phyloP scores from a whole-genome alignment of 345 rosid species.

The Sisymbrium altissimum region DNA sequence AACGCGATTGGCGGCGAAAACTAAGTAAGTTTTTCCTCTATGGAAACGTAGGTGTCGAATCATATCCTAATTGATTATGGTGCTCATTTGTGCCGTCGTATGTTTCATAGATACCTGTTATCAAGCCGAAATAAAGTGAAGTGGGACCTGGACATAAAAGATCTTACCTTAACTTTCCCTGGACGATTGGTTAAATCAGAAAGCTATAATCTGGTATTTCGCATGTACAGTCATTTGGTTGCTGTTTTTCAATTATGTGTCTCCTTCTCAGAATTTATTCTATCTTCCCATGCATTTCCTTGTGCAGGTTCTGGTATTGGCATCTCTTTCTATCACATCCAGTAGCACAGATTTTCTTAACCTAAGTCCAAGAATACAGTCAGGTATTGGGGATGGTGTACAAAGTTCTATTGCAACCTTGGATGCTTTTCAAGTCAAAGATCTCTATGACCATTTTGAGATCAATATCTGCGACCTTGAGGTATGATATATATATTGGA shows the following conservation, averaged over 20 bases:
- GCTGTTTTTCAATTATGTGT: background rate
- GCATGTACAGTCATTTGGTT: constrained; percentile 3
- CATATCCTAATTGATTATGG: constrained; percentile 10
- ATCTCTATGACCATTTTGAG: constrained; percentile 60
- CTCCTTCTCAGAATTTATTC: constrained; percentile 1
- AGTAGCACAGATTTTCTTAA: constrained; percentile 34
- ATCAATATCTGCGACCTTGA: constrained; percentile 52
- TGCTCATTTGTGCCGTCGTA: constrained; percentile 11
- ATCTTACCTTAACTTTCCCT: constrained; percentile 50
- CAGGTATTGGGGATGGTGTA: constrained; percentile 32
- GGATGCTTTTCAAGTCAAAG: constrained; percentile 40
- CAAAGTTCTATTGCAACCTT: constrained; percentile 29
- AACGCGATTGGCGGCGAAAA: constrained; percentile 65
- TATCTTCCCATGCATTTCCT: constrained; percentile 14
- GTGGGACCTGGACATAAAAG: constrained; percentile 57
- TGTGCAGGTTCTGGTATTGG: constrained; percentile 54
- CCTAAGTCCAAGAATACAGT: constrained; percentile 37
- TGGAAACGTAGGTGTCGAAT: constrained; percentile 8
- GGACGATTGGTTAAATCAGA: constrained; percentile 43
- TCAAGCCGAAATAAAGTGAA: constrained; percentile 54
- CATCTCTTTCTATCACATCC: constrained; percentile 44
- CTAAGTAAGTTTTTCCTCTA: constrained; percentile 53
- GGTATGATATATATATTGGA: constrained; percentile 37
- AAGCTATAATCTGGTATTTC: constrained; percentile 59
- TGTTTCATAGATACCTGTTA: constrained; percentile 57